A percentile compares a stretch with the other conserved stretches of the same genome.
These are phyloP conservation scores for Cystofilobasidium ferigula DNA, from an alignment of 768 basidiomycete species.

Conservation along the genomic window DNA sequence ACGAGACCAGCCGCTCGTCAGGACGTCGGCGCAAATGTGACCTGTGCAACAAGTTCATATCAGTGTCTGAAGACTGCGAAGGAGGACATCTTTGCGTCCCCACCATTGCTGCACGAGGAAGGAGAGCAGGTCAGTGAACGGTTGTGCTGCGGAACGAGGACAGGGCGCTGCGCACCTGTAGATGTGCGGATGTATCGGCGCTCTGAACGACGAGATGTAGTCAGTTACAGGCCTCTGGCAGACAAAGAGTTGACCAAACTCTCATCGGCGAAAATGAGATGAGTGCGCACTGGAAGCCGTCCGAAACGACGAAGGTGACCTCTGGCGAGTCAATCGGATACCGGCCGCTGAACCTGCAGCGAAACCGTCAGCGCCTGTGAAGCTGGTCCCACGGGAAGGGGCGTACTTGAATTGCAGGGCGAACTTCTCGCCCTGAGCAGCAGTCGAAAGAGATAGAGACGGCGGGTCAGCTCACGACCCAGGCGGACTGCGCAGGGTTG, in stretches of 20 bases:
- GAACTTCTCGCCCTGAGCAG: slow-evolving; percentile 23
- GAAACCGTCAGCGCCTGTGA: background rate
- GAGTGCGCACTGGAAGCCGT: background rate
- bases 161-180: background rate
- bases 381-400: background rate
- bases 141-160: too few species aligned
- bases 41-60: background rate
- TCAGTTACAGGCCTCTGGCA: too few species aligned
- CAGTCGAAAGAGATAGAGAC: background rate
- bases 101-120: too few species aligned
- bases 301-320: slow-evolving; percentile 23
- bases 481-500: background rate
- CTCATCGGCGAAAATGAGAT: too few species aligned
- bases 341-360: slow-evolving; percentile 6
- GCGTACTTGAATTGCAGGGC: slow-evolving; percentile 21
- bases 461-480: background rate
- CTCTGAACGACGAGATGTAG: background rate
- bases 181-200: background rate
- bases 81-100: too few species aligned
- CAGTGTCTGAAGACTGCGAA: too few species aligned
- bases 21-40: background rate
- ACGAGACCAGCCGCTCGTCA: slow-evolving; percentile 38
- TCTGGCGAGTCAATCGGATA: slow-evolving; percentile 28
- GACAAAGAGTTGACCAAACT: too few species aligned
- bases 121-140: too few species aligned